Conservation (phyloP, 148 eudicot genomes). For the Beta vulgaris region DNA sequence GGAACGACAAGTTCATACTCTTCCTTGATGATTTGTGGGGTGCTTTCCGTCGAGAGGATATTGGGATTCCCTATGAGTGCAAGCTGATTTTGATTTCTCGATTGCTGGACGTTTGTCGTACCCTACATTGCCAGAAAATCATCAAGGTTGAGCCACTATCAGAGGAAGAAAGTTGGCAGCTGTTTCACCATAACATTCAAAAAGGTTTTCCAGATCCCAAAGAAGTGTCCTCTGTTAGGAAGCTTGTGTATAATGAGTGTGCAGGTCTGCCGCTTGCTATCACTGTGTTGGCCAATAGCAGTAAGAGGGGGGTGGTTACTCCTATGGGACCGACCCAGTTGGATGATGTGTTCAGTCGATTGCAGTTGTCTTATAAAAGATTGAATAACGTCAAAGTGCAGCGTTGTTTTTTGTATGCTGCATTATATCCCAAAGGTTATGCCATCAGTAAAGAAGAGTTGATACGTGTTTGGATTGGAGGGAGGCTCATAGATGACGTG, state of each 20-base stretch:
- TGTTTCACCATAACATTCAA: constrained; percentile 4
- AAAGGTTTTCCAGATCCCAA: neutral
- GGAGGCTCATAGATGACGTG: constrained; percentile 16
- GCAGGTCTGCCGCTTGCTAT: constrained; percentile 29
- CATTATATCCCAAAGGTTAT: constrained; percentile 21
- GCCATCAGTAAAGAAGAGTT: constrained; percentile 20
- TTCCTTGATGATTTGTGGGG: constrained; percentile 27
- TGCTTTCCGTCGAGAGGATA: constrained; percentile 14
- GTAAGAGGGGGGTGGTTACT: neutral
- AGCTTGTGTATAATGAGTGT: constrained; percentile 11
- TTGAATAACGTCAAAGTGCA: constrained; percentile 7
- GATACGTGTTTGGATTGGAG: constrained; percentile 23
- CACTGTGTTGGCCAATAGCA: constrained; percentile 5
- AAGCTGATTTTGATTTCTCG: constrained; percentile 19
- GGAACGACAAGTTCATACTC: neutral
- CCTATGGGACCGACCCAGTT: neutral
- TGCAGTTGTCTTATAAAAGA: constrained; percentile 15
- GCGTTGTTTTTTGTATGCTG: constrained; percentile 17
- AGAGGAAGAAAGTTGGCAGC: constrained; percentile 17
- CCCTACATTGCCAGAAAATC: constrained; percentile 18
- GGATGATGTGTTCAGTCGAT: neutral
- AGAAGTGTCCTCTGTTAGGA: neutral
- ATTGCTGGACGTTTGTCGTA: constrained; percentile 17
- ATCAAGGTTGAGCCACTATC: constrained; percentile 21
- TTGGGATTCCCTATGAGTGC: constrained; percentile 24